Conservation (phyloP, 2,329 filamentous ascomycete genomes). For the Bipolaris gigantea region DNA sequence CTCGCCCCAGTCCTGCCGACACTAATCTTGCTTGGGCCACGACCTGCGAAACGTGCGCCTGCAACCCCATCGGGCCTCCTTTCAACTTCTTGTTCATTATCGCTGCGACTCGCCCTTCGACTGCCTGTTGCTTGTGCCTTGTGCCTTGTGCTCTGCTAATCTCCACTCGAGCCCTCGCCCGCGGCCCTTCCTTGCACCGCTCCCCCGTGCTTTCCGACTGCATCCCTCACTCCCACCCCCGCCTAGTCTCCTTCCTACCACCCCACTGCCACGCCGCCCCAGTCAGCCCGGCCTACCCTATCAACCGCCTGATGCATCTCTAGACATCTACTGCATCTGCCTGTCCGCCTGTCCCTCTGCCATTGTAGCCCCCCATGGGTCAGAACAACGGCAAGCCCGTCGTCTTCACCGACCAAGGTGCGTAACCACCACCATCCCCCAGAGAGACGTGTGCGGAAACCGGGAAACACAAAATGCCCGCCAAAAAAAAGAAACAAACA, state of each 20-base stretch:
- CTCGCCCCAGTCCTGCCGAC: slow-evolving; percentile 10
- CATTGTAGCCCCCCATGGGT: slow-evolving; percentile 66
- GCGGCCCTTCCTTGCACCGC: not conserved
- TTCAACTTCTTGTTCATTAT: slow-evolving; percentile 17
- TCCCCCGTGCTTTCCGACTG: slow-evolving; percentile 3
- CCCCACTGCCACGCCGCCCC: slow-evolving; percentile 13
- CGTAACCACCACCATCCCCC: slow-evolving; percentile 30
- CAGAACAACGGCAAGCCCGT: slow-evolving; percentile 94
- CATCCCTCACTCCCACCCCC: slow-evolving; percentile 6
- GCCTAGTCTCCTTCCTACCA: slow-evolving; percentile 10
- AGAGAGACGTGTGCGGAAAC: not conserved
- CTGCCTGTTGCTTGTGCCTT: slow-evolving; percentile 1
- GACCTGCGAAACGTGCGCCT: slow-evolving; percentile 28
- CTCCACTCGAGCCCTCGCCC: slow-evolving; percentile 1
- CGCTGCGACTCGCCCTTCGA: not conserved
- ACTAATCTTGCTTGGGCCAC: slow-evolving; percentile 15
- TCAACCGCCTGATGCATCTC: slow-evolving; percentile 30
- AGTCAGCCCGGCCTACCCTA: not conserved
- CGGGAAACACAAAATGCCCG: not conserved
- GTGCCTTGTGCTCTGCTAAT: slow-evolving; percentile 12
- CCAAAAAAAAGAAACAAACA: too few species aligned
- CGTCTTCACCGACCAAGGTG: slow-evolving; percentile 91
- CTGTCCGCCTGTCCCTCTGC: slow-evolving; percentile 26
- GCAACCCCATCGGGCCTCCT: slow-evolving; percentile 32
- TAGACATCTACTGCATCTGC: slow-evolving; percentile 15